A percentile compares a stretch with the other conserved stretches of the same genome.
These are phyloP conservation scores for Neonectria punicea DNA, from an alignment of 2,329 filamentous ascomycete species.

Conservation along the genomic window DNA sequence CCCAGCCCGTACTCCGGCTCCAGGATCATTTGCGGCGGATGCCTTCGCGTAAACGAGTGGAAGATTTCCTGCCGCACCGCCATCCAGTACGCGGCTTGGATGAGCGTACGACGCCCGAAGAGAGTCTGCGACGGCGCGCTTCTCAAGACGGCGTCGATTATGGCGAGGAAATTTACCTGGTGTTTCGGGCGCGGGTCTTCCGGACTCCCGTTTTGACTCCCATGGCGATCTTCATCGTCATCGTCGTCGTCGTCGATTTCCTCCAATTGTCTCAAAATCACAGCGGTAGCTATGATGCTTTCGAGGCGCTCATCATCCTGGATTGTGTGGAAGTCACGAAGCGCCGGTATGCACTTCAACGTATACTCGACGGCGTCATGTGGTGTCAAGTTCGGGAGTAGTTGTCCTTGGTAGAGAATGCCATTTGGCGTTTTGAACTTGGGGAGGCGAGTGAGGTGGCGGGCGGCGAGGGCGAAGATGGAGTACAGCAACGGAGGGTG, in stretches of 20 bases:
- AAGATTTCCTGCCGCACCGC: constrained; percentile 54
- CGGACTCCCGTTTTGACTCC: not conserved
- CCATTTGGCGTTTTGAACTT: constrained; percentile 51
- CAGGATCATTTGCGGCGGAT: constrained; percentile 51
- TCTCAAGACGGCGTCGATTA: constrained; percentile 53
- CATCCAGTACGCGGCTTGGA: constrained; percentile 56
- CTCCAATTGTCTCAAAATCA: constrained; percentile 54
- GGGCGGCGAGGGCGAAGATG: constrained; percentile 53
- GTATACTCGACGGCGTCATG: constrained; percentile 55
- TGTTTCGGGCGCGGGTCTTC: constrained; percentile 26
- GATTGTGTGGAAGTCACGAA: constrained; percentile 50
- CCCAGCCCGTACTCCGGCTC: constrained; percentile 48
- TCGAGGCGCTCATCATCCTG: constrained; percentile 53
- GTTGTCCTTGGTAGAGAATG: constrained; percentile 52
- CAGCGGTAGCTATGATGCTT: constrained; percentile 53
- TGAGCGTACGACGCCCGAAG: constrained; percentile 49
- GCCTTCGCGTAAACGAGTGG: constrained; percentile 52
- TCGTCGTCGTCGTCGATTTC: constrained; percentile 55
- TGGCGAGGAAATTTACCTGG: constrained; percentile 53
- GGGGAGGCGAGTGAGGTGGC: constrained; percentile 51
- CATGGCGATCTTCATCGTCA: constrained; percentile 29
- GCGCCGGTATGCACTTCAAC: constrained; percentile 52
- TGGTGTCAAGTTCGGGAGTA: constrained; percentile 48
- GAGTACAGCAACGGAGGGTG: constrained; percentile 53
- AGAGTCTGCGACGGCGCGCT: constrained; percentile 50